Evolutionary conservation across 2,329 filamentous ascomycete species (phyloP).

Genomic region (Ceratocystis papillata): DNA sequence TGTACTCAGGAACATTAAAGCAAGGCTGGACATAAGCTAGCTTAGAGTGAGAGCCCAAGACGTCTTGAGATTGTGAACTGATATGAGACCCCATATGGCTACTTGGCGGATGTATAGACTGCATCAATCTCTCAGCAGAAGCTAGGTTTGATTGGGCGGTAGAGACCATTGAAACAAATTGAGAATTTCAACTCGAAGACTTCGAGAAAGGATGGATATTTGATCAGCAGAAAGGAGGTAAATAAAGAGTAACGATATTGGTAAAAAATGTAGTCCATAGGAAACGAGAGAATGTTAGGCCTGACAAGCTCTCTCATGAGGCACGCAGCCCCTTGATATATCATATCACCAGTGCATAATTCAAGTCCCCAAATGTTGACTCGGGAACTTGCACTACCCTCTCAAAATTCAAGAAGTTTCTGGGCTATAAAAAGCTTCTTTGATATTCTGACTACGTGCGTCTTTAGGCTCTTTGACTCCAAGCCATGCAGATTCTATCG

Average conservation of each 20-base stretch:
- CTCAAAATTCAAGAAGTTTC: background rate
- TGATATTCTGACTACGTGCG: background rate
- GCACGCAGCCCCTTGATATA: background rate
- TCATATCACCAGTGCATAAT: background rate
- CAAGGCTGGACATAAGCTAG: background rate
- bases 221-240: background rate
- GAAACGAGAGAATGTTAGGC: background rate
- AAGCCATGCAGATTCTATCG: background rate
- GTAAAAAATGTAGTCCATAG: background rate
- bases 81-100: background rate
- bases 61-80: background rate
- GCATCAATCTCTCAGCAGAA: background rate
- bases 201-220: background rate
- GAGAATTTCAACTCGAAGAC: background rate
- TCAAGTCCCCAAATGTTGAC: too few species aligned
- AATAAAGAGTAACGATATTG: background rate
- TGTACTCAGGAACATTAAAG: background rate
- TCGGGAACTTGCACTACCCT: background rate
- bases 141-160: background rate
- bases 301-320: background rate
- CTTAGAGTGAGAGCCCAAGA: background rate
- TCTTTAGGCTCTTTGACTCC: background rate
- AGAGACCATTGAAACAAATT: background rate
- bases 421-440: background rate
- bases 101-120: background rate